Evolutionary conservation across 2,329 filamentous ascomycete species (phyloP).

Genomic region (Monilinia vaccinii-corymbosi): DNA sequence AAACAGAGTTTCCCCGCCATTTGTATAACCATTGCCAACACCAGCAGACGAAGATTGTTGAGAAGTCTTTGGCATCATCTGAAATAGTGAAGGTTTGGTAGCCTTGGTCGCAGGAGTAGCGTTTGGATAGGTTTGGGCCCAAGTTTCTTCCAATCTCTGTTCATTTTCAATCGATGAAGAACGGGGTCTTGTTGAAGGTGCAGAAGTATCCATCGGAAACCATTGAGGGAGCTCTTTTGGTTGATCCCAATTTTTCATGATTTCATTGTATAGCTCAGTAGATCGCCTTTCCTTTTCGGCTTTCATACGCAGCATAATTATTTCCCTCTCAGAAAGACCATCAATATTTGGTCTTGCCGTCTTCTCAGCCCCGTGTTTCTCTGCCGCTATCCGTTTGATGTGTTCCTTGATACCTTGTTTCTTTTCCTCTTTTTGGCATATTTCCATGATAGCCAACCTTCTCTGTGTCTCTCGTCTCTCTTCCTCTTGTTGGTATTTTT

Average conservation of each 20-base stretch:
- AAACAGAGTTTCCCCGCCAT: conserved; percentile 14
- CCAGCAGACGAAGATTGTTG: background rate
- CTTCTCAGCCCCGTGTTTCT: background rate
- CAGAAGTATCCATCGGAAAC: background rate
- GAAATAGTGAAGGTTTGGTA: background rate
- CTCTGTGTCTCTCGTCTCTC: no score
- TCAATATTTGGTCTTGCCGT: background rate
- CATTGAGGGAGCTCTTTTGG: background rate
- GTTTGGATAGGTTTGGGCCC: background rate
- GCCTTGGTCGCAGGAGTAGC: background rate
- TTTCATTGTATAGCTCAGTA: background rate
- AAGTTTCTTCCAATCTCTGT: background rate
- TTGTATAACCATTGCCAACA: background rate
- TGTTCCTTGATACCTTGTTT: no score
- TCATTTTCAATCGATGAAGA: background rate
- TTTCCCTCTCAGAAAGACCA: background rate
- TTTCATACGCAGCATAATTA: no score
- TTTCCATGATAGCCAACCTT: no score
- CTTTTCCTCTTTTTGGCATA: no score
- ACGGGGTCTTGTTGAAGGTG: background rate
- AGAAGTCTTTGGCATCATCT: background rate
- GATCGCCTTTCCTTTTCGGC: background rate
- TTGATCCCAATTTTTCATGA: background rate
- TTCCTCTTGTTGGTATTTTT: no score
- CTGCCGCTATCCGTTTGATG: background rate